These are phyloP conservation scores for Waltergamsia citrina DNA, from an alignment of 2,329 filamentous ascomycete species.

Conservation along the genomic window DNA sequence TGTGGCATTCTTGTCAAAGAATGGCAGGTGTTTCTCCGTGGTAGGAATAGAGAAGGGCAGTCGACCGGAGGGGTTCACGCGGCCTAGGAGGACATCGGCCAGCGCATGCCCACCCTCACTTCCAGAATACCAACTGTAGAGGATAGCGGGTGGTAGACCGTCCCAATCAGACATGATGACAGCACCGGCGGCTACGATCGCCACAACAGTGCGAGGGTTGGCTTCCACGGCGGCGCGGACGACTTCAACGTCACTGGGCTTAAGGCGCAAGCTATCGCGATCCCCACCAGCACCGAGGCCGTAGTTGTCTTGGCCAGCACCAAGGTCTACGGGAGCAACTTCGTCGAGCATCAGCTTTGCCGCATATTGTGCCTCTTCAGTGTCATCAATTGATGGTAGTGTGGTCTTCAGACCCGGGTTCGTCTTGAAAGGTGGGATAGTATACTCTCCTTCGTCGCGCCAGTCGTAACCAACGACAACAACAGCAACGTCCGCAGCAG, in stretches of 20 bases:
- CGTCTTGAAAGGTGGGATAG: slow-evolving; percentile 6
- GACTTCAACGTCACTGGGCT: slow-evolving; percentile 7
- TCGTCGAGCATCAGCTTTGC: slow-evolving; percentile 1
- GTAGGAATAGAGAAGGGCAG: slow-evolving; percentile 11
- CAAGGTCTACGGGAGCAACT: neutral
- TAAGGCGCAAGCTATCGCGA: slow-evolving; percentile 6
- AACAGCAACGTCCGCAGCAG: slow-evolving; percentile 6
- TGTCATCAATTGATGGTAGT: slow-evolving; percentile 3
- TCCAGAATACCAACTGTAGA: slow-evolving; percentile 11
- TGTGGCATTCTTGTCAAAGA: slow-evolving; percentile 7
- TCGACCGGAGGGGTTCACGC: slow-evolving; percentile 4
- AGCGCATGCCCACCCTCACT: slow-evolving; percentile 10
- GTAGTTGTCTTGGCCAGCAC: slow-evolving; percentile 4
- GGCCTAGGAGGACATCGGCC: slow-evolving; percentile 8
- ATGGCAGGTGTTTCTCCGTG: slow-evolving; percentile 8
- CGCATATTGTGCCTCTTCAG: neutral
- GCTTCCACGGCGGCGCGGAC: slow-evolving; percentile 6
- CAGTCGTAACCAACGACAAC: slow-evolving; percentile 11
- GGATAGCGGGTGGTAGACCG: slow-evolving; percentile 3
- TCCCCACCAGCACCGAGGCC: slow-evolving; percentile 10
- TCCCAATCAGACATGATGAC: slow-evolving; percentile 12
- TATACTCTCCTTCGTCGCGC: slow-evolving; percentile 10
- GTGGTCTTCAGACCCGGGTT: slow-evolving; percentile 3
- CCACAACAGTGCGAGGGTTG: slow-evolving; percentile 7
- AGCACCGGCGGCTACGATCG: slow-evolving; percentile 9